Evolutionary conservation across 495 filamentous ascomycete species (phyloP).

Genomic region (Penicillium taxi): DNA sequence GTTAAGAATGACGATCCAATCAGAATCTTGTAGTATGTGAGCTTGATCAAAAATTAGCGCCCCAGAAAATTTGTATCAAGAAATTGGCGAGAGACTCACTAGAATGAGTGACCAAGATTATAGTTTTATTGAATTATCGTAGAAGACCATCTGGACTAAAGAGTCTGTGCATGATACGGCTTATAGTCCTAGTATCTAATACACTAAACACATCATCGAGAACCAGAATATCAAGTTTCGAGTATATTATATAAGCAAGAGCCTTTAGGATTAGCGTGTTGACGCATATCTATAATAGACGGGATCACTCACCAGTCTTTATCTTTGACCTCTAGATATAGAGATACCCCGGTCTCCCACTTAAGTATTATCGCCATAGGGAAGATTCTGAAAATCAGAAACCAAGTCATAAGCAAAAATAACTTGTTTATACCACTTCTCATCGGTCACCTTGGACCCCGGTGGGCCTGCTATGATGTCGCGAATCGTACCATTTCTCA

Average conservation of each 20-base stretch:
- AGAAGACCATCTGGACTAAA: constrained; percentile 9
- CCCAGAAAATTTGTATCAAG: background rate
- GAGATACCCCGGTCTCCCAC: background rate
- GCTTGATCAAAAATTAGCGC: background rate
- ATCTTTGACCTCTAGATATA: background rate
- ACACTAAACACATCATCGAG: constrained; percentile 36
- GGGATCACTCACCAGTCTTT: background rate
- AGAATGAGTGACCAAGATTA: constrained; percentile 5
- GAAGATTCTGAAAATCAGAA: background rate
- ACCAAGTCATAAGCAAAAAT: background rate
- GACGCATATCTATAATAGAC: background rate
- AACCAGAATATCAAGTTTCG: constrained; percentile 17
- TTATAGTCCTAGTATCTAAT: constrained; percentile 10
- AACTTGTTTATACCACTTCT: background rate
- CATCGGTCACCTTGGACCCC: background rate
- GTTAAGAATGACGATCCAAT: background rate
- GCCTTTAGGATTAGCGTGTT: constrained; percentile 2
- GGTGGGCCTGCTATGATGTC: background rate
- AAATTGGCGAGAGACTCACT: background rate
- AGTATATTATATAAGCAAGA: constrained; percentile 18
- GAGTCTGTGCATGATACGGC: constrained; percentile 3
- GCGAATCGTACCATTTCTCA: background rate
- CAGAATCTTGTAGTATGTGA: background rate
- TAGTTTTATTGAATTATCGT: constrained; percentile 4
- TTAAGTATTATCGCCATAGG: background rate